A percentile compares a stretch with the other conserved stretches of the same genome.
phyloP scores from a whole-genome alignment of 2,329 filamentous ascomycete genomes.

The Fusarium nygamai region DNA sequence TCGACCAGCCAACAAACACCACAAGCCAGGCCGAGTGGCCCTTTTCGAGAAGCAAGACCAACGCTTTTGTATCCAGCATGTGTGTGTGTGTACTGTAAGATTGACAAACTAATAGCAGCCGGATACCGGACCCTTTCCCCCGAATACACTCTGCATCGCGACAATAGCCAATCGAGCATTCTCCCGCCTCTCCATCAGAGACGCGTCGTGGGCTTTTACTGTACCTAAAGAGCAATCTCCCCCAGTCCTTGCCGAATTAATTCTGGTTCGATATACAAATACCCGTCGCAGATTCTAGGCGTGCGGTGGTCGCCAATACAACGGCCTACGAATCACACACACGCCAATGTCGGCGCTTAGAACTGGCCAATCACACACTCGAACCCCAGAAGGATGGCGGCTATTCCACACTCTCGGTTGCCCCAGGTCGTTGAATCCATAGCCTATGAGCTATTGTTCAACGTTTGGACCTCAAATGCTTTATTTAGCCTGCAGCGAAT shows the following conservation, averaged over 20 bases:
- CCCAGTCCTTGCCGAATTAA: conserved; percentile 22
- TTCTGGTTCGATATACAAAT: conserved; percentile 6
- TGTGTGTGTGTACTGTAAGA: neutral
- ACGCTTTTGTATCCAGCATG: neutral
- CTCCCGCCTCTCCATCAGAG: conserved; percentile 23
- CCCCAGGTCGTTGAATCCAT: conserved; percentile 39
- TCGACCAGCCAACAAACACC: neutral
- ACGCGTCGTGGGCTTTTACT: neutral
- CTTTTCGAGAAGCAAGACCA: conserved; percentile 6
- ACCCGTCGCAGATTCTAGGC: conserved; percentile 33
- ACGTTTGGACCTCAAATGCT: conserved; percentile 31
- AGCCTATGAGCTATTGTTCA: conserved; percentile 39
- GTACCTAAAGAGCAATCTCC: conserved; percentile 24
- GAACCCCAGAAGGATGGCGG: conserved; percentile 46
- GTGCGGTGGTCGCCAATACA: conserved; percentile 38
- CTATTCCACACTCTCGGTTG: conserved; percentile 49
- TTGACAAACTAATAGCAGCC: conserved; percentile 6
- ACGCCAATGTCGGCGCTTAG: conserved; percentile 42
- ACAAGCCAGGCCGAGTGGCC: conserved; percentile 9
- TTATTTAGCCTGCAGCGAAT: conserved; percentile 43
- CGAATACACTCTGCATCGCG: conserved; percentile 21
- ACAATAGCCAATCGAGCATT: conserved; percentile 23
- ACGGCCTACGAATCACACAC: conserved; percentile 42
- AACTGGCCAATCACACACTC: conserved; percentile 43
- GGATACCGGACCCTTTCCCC: conserved; percentile 18